Base-by-base conservation (phyloP, 352 stramenopile genomes). In the Thraustotheca clavata region DNA sequence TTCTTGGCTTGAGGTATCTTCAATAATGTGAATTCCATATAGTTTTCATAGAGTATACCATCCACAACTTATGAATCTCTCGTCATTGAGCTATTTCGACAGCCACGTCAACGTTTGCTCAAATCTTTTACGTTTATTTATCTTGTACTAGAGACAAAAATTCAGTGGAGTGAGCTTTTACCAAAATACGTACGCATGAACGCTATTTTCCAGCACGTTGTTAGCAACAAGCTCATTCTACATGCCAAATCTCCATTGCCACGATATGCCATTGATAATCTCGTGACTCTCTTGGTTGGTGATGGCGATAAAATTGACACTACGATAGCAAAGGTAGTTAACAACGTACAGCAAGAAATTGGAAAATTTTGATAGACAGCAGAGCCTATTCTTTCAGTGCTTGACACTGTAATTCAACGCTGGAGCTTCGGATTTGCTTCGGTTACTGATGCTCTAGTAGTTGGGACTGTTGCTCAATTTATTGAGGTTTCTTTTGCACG, bases 171-270 rank as follows among this genome's bases (percentile, higher is more conserved):
- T 2, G 12, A 11, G 14, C 29, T 61, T 18, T 38, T 49, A n/a
- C 52, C 31, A 27, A 2, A 24, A 24, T 20, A 14, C 16, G 4
- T 61, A 18, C 14, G 12, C 29, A 24, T 11, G 8, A 34, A 47
- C 7, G 16, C 1, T 16, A 49, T 46, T 29, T 61, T 61, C 18
- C 52, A 61, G 52, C 52, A 61, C 34, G 52, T 61, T 3, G 4
- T 61, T 11, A 47, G 7, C 18, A 16, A 36, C 52, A 61, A 61
- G 52, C 29, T 61, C 4, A 8, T 61, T 14, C 32, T 48, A 2
- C 52, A 38, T 9, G 24, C 52, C 22, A 61, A 61, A 38, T 18
- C 52, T n/a, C 11, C 52, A 24, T 29, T 38, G 52, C 52, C 52
- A 3, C 34, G 32, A n/a, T 34, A 24, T 4, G 34, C 29, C 8